A percentile compares a stretch with the other conserved stretches of the same genome.
Evolutionary conservation across 2,329 filamentous ascomycete species (phyloP).

Genomic region (Lecanosticta acicola): DNA sequence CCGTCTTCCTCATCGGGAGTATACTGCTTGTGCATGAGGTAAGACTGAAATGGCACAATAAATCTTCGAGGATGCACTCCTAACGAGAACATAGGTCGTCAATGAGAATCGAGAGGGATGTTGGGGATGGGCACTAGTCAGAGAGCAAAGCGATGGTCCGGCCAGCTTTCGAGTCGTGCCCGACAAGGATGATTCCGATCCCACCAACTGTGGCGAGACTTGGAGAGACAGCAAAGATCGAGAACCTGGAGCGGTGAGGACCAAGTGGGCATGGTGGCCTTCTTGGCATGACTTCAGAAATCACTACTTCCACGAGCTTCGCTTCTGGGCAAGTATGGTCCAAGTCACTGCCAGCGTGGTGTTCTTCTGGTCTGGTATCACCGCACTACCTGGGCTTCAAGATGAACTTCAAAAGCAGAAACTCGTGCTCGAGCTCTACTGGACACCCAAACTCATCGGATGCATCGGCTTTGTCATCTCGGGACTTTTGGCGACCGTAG

Average conservation of each 20-base stretch:
- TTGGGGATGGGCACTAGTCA: conserved; percentile 63
- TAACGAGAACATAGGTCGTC: conserved; percentile 55
- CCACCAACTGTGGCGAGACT: conserved; percentile 7
- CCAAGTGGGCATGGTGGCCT: conserved; percentile 11
- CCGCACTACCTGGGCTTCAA: conserved; percentile 22
- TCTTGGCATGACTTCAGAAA: conserved; percentile 20
- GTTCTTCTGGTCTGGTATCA: conserved; percentile 25
- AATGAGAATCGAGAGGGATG: conserved; percentile 60
- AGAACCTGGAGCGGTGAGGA: not conserved
- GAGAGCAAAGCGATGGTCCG: conserved; percentile 13
- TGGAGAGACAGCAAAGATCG: not conserved
- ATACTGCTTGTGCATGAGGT: conserved; percentile 37
- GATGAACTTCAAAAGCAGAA: conserved; percentile 12
- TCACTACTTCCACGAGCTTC: conserved; percentile 25
- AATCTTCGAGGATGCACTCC: not conserved
- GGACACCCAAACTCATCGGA: conserved; percentile 24
- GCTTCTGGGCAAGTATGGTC: conserved; percentile 24
- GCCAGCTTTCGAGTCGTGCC: conserved; percentile 1
- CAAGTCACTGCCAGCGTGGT: conserved; percentile 22
- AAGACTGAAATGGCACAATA: not conserved
- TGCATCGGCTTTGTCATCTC: conserved; percentile 23
- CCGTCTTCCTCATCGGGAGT: conserved; percentile 60
- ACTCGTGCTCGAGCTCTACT: conserved; percentile 20
- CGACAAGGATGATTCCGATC: conserved; percentile 4
- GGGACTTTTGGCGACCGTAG: conserved; percentile 23